Conservation (phyloP, 495 filamentous ascomycete species). For the Barbatosphaeria neglecta region DNA sequence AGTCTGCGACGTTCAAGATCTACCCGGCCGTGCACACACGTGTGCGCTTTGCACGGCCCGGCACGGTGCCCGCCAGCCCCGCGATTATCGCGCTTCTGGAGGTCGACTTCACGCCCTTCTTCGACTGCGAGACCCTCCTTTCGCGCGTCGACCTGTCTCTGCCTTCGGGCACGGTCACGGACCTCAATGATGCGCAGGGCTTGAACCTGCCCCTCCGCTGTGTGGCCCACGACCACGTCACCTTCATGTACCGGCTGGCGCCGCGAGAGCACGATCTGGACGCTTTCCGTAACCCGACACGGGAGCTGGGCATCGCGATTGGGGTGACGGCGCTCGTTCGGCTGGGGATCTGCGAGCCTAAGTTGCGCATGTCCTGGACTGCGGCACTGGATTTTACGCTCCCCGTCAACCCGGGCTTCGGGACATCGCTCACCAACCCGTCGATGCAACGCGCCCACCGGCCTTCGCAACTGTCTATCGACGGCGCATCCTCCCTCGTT, state of each 20-base stretch:
- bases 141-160: constrained; percentile 54
- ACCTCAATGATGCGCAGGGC: constrained; percentile 45
- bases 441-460: constrained; percentile 56
- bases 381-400: constrained; percentile 75
- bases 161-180: constrained; percentile 54
- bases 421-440: constrained; percentile 30
- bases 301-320: constrained; percentile 47
- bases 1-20: constrained; percentile 56
- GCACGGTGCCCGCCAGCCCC: constrained; percentile 49
- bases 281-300: constrained; percentile 30
- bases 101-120: constrained; percentile 76
- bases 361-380: constrained; percentile 68
- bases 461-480: constrained; percentile 48
- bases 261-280: constrained; percentile 50
- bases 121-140: constrained; percentile 59
- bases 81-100: constrained; percentile 72
- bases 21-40: constrained; percentile 75
- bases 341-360: constrained; percentile 48
- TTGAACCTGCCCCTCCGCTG: constrained; percentile 55
- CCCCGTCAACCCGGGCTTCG: constrained; percentile 45
- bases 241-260: constrained; percentile 68
- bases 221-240: constrained; percentile 72
- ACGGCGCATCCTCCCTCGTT: constrained; percentile 28
- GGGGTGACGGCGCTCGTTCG: constrained; percentile 53
- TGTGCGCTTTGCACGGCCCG: constrained; percentile 66